Evolutionary conservation across 345 rosid genomes (phyloP), one percentile per base, ranked within the genome.

Genomic region (Salix udensis): DNA sequence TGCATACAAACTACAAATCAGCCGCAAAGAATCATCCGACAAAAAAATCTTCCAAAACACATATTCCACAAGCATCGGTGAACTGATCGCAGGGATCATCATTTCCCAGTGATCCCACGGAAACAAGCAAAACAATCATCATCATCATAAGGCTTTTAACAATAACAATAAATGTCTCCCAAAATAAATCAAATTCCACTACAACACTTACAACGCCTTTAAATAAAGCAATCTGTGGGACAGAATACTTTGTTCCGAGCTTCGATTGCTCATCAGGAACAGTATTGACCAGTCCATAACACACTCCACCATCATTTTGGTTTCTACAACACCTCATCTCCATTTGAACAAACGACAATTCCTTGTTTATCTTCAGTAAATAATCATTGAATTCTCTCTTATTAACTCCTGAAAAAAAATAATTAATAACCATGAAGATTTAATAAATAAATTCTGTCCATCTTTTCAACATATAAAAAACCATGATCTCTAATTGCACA

Each of bases 231-330:
- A 96, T 89, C 85, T 96, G 98, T 0, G 89, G 97, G 82, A 89
- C 91, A 18, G 94, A 86, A 82, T 91, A 96, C 31, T 86, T 88
- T 0, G 98, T 88, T 48, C 98, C 98, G 40, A 93, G 96, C 88
- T 96, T 87, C 31, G 98, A 93, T 31, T 96, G 97, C 21, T 92
- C 97, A 68, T 96, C 97, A 0, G 96, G 82, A 26, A 93, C 90
- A 77, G 80, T 89, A 80, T 93, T 96, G 58, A 93, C 96, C 48
- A 96, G 76, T 15, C 99, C 99, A 73, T 91, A 96, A 73, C 83
- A 91, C 71, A 96, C 88, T 70, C 68, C 82, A 21, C 98, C 97
- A 70, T 89, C 89, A 71, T 91, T 86, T 78, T 93, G 99, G 77
- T 93, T 85, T 76, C 89, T 86, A 77, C 97, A 93, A 24, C 88